Conservation (phyloP, 352 stramenopile genomes). For the Globisporangium middletonii region DNA sequence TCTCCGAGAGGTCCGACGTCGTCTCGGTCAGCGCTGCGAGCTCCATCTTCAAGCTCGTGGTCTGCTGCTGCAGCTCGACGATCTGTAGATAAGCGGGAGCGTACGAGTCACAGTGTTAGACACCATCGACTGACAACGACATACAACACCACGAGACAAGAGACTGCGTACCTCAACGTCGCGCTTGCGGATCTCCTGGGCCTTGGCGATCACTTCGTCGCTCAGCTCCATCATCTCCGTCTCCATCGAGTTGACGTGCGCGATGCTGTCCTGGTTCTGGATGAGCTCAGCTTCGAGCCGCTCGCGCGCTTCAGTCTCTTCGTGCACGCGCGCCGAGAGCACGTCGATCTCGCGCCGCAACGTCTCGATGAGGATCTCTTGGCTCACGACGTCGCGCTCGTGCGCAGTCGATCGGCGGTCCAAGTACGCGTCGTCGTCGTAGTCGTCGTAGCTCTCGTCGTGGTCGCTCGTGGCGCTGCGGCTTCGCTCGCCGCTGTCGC, state of each 20-base stretch:
- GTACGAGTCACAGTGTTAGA: neutral
- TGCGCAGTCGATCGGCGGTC: slow-evolving; percentile 45
- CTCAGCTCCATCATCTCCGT: slow-evolving; percentile 70
- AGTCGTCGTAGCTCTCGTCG: slow-evolving; percentile 17
- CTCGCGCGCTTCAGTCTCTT: slow-evolving; percentile 56
- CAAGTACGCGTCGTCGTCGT: slow-evolving; percentile 18
- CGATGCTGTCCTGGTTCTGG: slow-evolving; percentile 49
- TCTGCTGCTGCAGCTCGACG: slow-evolving; percentile 37
- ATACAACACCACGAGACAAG: neutral
- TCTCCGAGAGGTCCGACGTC: slow-evolving; percentile 38
- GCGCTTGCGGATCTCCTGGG: slow-evolving; percentile 55
- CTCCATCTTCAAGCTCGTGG: slow-evolving; percentile 39
- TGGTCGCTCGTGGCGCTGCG: neutral
- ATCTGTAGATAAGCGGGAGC: slow-evolving; percentile 18
- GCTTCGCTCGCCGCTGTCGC: slow-evolving; percentile 13
- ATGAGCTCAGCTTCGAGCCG: slow-evolving; percentile 50
- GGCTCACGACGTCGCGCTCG: slow-evolving; percentile 52
- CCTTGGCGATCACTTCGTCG: slow-evolving; percentile 72
- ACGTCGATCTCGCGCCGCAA: slow-evolving; percentile 62
- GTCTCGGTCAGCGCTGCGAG: slow-evolving; percentile 37
- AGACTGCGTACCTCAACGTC: slow-evolving; percentile 34
- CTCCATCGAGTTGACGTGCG: slow-evolving; percentile 70
- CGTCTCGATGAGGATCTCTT: slow-evolving; percentile 65
- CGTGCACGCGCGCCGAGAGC: slow-evolving; percentile 46
- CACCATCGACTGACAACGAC: neutral